phyloP scores from a whole-genome alignment of 2,329 filamentous ascomycete species.

The Hypoxylon sp. region DNA sequence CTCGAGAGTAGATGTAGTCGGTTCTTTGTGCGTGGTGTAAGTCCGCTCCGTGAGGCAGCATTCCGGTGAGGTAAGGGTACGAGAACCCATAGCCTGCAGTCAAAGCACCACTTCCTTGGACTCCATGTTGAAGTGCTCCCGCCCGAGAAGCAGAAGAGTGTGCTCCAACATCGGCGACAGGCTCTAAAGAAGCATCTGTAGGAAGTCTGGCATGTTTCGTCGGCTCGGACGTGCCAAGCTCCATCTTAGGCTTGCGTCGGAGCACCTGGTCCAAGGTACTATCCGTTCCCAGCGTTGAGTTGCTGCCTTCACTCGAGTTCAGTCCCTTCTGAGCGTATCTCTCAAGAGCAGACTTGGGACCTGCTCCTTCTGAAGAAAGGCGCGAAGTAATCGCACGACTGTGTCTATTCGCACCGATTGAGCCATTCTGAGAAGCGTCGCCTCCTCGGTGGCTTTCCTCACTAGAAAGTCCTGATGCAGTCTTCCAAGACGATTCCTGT shows the following conservation, averaged over 20 bases:
- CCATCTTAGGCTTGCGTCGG: no score
- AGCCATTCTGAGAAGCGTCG: slow-evolving; percentile 37
- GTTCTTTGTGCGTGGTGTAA: slow-evolving; percentile 52
- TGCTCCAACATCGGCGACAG: slow-evolving; percentile 57
- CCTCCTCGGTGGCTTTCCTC: slow-evolving; percentile 38
- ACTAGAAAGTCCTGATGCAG: slow-evolving; percentile 42
- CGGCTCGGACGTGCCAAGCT: slow-evolving; percentile 1
- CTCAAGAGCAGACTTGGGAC: no score
- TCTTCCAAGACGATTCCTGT: slow-evolving; percentile 25
- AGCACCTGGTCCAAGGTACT: no score
- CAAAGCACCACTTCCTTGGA: no score
- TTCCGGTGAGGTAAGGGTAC: slow-evolving; percentile 68
- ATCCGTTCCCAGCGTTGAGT: slow-evolving; percentile 36
- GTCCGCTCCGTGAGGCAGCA: slow-evolving; percentile 55
- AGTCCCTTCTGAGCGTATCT: no score
- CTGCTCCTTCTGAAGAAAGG: no score
- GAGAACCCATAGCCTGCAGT: no score
- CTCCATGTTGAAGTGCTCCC: no score
- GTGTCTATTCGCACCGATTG: slow-evolving; percentile 29
- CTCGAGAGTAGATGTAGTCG: slow-evolving; percentile 64
- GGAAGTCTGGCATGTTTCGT: slow-evolving; percentile 46
- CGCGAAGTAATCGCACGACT: no score
- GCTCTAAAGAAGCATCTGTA: slow-evolving; percentile 57
- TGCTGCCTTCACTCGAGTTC: slow-evolving; percentile 40
- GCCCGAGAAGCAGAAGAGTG: slow-evolving; percentile 25